Evolutionary conservation across 2,329 filamentous ascomycete species (phyloP).

Genomic region (Colletotrichum sp.): DNA sequence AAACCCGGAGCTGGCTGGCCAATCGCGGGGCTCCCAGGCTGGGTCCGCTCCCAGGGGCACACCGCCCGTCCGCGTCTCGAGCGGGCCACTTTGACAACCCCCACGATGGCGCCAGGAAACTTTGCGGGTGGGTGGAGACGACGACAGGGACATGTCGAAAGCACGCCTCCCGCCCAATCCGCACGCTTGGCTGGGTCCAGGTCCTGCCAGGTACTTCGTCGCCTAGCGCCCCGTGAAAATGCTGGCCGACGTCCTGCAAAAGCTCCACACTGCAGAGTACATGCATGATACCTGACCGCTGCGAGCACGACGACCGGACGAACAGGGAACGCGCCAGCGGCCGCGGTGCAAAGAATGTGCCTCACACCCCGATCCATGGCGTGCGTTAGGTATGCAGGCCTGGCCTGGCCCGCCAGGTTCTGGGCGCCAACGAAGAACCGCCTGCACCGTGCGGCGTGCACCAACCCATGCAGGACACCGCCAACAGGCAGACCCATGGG

Average conservation of each 20-base stretch:
- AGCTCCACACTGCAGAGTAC: not conserved
- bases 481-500: not conserved
- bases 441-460: not conserved
- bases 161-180: no score
- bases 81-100: not conserved
- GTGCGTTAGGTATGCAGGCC: not conserved
- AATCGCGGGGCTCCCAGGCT: not conserved
- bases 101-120: not conserved
- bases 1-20: not conserved
- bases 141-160: no score
- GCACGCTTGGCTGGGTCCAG: no score
- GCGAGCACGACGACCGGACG: not conserved
- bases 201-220: no score
- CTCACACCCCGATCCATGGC: not conserved
- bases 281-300: not conserved
- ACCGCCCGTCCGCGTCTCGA: not conserved
- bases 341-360: no score
- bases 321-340: no score
- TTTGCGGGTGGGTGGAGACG: not conserved
- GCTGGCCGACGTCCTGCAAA: not conserved
- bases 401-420: not conserved
- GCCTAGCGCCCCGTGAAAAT: not conserved
- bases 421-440: no score
- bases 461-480: not conserved
- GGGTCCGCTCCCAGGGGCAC: not conserved